Evolutionary conservation across 2,329 filamentous ascomycete species (phyloP).

Genomic region (Monosporascus sp.): DNA sequence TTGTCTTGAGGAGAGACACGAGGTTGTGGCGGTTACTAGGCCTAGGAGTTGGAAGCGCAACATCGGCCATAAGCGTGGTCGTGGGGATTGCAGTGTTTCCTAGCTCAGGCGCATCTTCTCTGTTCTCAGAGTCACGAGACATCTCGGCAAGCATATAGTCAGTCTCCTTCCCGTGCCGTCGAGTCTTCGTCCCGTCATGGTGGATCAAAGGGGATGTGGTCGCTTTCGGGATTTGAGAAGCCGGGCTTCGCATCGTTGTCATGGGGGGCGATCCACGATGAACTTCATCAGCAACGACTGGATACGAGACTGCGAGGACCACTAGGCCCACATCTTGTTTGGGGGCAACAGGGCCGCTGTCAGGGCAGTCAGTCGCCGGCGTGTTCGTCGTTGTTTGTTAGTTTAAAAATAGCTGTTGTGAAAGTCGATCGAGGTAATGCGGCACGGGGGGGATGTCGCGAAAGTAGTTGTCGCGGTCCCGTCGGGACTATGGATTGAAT

Average conservation of each 20-base stretch:
- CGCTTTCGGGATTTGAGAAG: slow-evolving; percentile 6
- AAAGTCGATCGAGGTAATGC: background rate
- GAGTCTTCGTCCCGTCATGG: slow-evolving; percentile 4
- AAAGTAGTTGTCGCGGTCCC: background rate
- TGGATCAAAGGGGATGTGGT: slow-evolving; percentile 1
- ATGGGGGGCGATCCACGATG: slow-evolving; percentile 6
- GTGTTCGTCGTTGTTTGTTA: too few species aligned
- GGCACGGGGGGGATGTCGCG: background rate
- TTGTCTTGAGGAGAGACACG: slow-evolving; percentile 4
- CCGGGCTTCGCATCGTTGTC: slow-evolving; percentile 21
- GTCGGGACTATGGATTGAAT: background rate
- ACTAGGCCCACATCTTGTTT: slow-evolving; percentile 23
- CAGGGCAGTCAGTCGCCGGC: slow-evolving; percentile 7
- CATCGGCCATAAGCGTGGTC: background rate
- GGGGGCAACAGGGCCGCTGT: slow-evolving; percentile 11
- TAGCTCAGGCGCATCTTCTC: background rate
- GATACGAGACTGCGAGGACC: slow-evolving; percentile 15
- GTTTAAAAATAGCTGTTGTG: too few species aligned
- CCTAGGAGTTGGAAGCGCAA: background rate
- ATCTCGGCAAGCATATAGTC: background rate
- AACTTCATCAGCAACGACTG: slow-evolving; percentile 11
- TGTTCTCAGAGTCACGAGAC: background rate
- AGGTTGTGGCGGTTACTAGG: background rate
- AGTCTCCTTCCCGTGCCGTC: background rate
- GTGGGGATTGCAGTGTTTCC: background rate